These are phyloP conservation scores for Cucurbita ficifolia DNA, from an alignment of 306 rosid species.

Conservation along the genomic window DNA sequence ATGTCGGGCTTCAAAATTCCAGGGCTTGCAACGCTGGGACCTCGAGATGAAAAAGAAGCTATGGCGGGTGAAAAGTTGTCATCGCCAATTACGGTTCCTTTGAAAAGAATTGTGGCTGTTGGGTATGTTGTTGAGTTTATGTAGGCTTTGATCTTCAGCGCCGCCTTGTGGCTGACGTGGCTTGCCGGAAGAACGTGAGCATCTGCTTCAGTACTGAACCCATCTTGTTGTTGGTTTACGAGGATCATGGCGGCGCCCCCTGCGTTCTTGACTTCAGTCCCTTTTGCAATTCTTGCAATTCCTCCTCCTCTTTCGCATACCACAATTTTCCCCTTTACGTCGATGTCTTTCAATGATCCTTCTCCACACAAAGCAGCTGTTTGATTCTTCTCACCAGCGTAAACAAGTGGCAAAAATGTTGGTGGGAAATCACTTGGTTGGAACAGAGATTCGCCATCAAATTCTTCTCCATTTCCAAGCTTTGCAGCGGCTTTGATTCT, in stretches of 20 bases:
- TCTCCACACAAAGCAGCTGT: background rate
- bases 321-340: background rate
- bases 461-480: conserved; percentile 28
- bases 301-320: conserved; percentile 14
- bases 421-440: conserved; percentile 8
- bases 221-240: background rate
- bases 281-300: conserved; percentile 5
- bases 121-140: conserved; percentile 6
- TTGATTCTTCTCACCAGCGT: conserved; percentile 1
- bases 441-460: conserved; percentile 5
- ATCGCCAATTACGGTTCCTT: conserved; percentile 4
- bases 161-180: conserved; percentile 2
- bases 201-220: background rate
- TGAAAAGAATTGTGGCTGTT: background rate
- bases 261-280: background rate
- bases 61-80: background rate
- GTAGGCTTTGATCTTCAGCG: background rate
- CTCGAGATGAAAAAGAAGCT: conserved; percentile 10
- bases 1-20: conserved; percentile 10
- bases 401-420: conserved; percentile 2
- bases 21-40: conserved; percentile 3
- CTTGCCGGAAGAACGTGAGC: conserved; percentile 11
- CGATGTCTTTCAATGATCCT: background rate
- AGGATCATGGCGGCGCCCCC: conserved; percentile 13
- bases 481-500: conserved; percentile 25